Percentiles rank a stretch among this genome's conserved stretches.
Evolutionary conservation across 202 grass and related monocot species (phyloP).

Genomic region (Zizania palustris): DNA sequence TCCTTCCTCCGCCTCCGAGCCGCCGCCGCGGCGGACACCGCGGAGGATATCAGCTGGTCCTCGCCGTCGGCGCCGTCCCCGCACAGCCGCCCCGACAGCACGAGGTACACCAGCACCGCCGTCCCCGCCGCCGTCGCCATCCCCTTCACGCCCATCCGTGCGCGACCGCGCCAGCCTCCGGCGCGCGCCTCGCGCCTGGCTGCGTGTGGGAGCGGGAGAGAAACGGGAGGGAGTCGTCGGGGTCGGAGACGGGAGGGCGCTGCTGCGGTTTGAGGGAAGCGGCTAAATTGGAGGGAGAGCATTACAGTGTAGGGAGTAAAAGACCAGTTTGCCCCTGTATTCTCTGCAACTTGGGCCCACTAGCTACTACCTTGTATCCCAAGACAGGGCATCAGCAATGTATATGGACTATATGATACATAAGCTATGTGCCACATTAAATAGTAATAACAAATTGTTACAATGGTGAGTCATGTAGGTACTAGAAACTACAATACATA

Average conservation of each 20-base stretch:
- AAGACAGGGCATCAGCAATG: no score
- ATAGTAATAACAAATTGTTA: no score
- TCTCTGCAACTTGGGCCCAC: background rate
- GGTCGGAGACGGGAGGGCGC: background rate
- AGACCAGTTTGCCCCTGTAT: conserved; percentile 28
- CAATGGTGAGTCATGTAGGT: no score
- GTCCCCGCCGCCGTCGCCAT: conserved; percentile 67
- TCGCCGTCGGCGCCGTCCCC: conserved; percentile 41
- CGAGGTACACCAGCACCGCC: conserved; percentile 71
- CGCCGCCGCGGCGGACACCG: conserved; percentile 28
- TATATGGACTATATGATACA: no score
- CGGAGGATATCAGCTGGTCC: conserved; percentile 40
- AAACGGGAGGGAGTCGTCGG: background rate
- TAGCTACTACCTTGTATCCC: no score
- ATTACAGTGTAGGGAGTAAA: background rate
- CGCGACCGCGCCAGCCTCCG: background rate
- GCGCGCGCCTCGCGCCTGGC: no score
- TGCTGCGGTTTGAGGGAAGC: conserved; percentile 17
- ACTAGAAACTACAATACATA: no score
- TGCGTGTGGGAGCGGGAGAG: background rate
- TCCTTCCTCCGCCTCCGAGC: conserved; percentile 30
- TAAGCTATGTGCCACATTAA: no score
- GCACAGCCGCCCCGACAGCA: conserved; percentile 75
- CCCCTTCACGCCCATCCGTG: conserved; percentile 51
- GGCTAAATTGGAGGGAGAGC: conserved; percentile 44